These are phyloP conservation scores for Hyaloscypha bicolor DNA, from an alignment of 495 filamentous ascomycete species.

Conservation along the genomic window DNA sequence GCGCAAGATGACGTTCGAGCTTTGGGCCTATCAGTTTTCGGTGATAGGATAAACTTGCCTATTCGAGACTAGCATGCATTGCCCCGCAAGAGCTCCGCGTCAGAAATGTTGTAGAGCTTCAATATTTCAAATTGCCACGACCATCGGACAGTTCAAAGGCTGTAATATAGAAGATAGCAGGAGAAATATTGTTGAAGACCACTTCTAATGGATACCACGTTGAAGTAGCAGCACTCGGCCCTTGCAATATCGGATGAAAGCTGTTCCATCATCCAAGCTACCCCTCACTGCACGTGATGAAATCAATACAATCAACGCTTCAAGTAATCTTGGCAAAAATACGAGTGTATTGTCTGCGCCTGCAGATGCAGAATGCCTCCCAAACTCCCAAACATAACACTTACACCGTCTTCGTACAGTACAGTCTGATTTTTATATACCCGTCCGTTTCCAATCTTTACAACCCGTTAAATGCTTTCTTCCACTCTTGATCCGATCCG, in stretches of 20 bases:
- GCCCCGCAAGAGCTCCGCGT: background rate
- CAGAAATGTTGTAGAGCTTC: background rate
- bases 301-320: background rate
- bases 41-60: background rate
- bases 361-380: constrained; percentile 20
- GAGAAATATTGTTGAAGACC: background rate
- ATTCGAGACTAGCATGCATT: background rate
- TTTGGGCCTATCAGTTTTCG: background rate
- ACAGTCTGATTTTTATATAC: constrained; percentile 29
- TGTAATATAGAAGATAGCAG: background rate
- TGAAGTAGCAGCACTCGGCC: background rate
- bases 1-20: background rate
- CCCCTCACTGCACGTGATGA: constrained; percentile 23
- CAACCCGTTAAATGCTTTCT: constrained; percentile 6
- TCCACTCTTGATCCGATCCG: constrained; percentile 10
- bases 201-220: background rate
- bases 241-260: background rate
- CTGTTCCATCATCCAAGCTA: constrained; percentile 7
- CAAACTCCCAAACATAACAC: constrained; percentile 10
- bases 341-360: constrained; percentile 5
- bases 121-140: background rate
- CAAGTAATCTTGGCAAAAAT: constrained; percentile 5
- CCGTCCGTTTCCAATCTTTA: constrained; percentile 12
- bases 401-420: constrained; percentile 23
- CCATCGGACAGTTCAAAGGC: background rate